Base-by-base conservation (phyloP, 768 basidiomycete genomes). In the Tremella mesenterica region DNA sequence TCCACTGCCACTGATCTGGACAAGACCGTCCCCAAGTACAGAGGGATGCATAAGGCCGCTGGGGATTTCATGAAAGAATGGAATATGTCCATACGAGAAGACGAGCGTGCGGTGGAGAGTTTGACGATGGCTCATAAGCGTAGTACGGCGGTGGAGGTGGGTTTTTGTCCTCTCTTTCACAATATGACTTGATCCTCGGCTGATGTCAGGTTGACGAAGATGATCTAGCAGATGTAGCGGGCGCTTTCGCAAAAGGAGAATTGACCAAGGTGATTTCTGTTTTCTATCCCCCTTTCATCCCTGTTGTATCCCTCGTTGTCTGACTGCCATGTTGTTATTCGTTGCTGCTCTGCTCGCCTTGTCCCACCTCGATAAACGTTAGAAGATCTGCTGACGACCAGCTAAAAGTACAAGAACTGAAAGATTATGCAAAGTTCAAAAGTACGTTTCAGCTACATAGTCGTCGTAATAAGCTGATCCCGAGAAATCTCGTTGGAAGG, bases 161-260 rank as follows among this genome's bases (percentile, higher is more conserved):
- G 13, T 6, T n/a, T 18, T 31, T 20, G 6, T 33, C 6, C 16
- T 45, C 5, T n/a, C 23, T 13, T 29, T 21, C 14, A 44, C 48
- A 14, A 38, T 39, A 7, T 13, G n/a, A 9, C 10, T 31, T 16
- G 23, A 6, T 18, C 44, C 5, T 5, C 30, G 18, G 44, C 29
- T 43, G 8, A 34, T 27, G 10, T 2, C 18, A 54, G 44, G 83
- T 86, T 28, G 72, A 79, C 25, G 79, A 77, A 48, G 78, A 85
- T 16, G 81, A 83, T 61, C 83, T 89, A 66, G 80, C 79, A 36
- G 87, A 89, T 72, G 77, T 92, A 44, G 80, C 83, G 52, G 82
- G 80, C 58, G 80, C 77, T 65, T 83, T 81, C 63, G 79, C 82
- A 13, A 73, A 72, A 13, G 85, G 81, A 4, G 75, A 72, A 16